Base-by-base conservation (phyloP, 768 basidiomycete species). In the Coprinopsis strossmayeri region DNA sequence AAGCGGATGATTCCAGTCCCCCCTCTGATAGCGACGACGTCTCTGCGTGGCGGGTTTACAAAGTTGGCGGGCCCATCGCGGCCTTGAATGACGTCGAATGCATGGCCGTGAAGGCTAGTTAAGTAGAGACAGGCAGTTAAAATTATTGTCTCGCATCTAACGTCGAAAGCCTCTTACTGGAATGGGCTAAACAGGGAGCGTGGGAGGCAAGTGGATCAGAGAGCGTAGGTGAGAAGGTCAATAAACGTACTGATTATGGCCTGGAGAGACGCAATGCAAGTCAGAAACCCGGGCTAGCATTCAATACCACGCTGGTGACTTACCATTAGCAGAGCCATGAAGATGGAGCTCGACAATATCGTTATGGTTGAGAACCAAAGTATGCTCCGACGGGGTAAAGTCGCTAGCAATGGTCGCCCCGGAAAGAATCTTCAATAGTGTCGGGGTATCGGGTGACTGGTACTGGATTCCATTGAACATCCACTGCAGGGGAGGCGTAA, bases 381-480 rank as follows among this genome's bases (percentile, higher is more conserved):
- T 64, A 39, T 64, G 56, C 40, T 64, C 63, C 3, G 59, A 57
- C 5, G 53, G 48, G 2, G 59, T 60, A 49, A 64, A 64, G 40
- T 59, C 55, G 28, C 37, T 37, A 15, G 32, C 40, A 4, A 44
- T 45, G 12, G 53, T 56, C 7, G 56, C 58, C 2, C 60, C 60
- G 15, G 50, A 52, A 0, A 61, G 45, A 38, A 70, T 64, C 41
- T 67, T 62, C 15, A 59, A 44, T 2, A 61, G 54, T 26, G 64
- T 61, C 3, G 59, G 61, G 15, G 48, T 41, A 27, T 49, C 34
- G 0, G 68, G 67, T 5, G 57, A 44, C 20, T 57, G 43, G 53
- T 65, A 68, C 15, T 60, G 55, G 26, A 64, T 54, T 30, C 56
- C 54, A 58, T 69, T 69, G 53, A 74, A 61, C 21, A 55, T 59